A percentile compares a stretch with the other conserved stretches of the same genome.
phyloP scores from a whole-genome alignment of 1,284 basidiomycete species.

The Cryptococcus sp. region DNA sequence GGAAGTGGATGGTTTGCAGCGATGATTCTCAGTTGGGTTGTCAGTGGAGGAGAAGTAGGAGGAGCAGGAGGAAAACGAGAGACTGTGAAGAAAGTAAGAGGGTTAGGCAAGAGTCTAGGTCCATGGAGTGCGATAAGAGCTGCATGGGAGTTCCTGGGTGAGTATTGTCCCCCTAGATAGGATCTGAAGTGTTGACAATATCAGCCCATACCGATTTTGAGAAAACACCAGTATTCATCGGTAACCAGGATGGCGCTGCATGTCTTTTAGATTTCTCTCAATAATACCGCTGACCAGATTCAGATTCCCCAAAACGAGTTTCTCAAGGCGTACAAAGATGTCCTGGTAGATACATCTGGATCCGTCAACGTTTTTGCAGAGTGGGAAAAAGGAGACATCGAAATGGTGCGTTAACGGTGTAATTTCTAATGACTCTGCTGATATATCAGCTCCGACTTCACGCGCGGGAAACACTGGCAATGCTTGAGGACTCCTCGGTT shows the following conservation, averaged over 20 bases:
- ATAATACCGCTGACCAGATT: slow-evolving; percentile 6
- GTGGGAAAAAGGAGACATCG: slow-evolving; percentile 57
- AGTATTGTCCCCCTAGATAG: slow-evolving; percentile 15
- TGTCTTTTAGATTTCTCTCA: not conserved
- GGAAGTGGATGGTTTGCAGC: slow-evolving; percentile 67
- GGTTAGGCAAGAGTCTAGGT: slow-evolving; percentile 52
- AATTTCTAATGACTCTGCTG: not conserved
- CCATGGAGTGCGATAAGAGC: slow-evolving; percentile 44
- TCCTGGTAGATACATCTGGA: slow-evolving; percentile 77
- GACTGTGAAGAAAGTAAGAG: slow-evolving; percentile 38
- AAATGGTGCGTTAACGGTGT: slow-evolving; percentile 36
- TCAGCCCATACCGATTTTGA: slow-evolving; percentile 67
- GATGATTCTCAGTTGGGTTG: slow-evolving; percentile 64
- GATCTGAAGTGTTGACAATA: not conserved
- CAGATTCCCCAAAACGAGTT: slow-evolving; percentile 43
- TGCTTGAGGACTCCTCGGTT: slow-evolving; percentile 53
- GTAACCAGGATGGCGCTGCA: slow-evolving; percentile 13
- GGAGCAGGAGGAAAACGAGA: slow-evolving; percentile 22
- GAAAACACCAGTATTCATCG: slow-evolving; percentile 63
- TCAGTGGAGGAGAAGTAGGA: slow-evolving; percentile 61
- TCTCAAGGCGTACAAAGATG: slow-evolving; percentile 37
- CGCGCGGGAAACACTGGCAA: slow-evolving; percentile 62
- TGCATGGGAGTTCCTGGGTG: slow-evolving; percentile 42
- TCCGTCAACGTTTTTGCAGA: slow-evolving; percentile 74
- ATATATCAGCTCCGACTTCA: slow-evolving; percentile 64